Evolutionary conservation across 192 early-diverging fungal genomes (phyloP).

Genomic region (Umbelopsis ramanniana): DNA sequence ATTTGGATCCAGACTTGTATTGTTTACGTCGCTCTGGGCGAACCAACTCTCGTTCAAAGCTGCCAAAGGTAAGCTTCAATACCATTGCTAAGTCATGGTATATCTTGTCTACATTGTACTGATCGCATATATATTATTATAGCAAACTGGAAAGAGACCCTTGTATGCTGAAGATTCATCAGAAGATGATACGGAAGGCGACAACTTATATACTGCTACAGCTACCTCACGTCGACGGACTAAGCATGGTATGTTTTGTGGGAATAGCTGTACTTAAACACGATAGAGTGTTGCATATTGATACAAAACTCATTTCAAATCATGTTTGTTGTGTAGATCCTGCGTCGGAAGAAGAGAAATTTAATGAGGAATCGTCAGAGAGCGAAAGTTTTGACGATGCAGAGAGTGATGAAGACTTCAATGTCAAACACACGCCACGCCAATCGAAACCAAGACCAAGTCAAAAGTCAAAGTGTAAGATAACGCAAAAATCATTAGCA

Average conservation of each 20-base stretch:
- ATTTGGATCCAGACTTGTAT: conserved; percentile 65
- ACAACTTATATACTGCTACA: not conserved
- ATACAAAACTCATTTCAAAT: not conserved
- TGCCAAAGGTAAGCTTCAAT: conserved; percentile 34
- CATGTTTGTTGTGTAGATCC: not conserved
- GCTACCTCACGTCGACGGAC: not conserved
- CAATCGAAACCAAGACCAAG: not conserved
- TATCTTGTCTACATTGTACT: not conserved
- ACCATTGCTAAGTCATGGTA: not conserved
- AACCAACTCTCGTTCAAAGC: conserved; percentile 41
- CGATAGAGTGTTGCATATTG: too few relatives aligned
- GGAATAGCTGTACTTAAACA: too few relatives aligned
- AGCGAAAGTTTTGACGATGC: not conserved
- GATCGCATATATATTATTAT: not conserved
- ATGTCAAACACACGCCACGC: not conserved
- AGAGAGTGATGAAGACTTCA: conserved; percentile 3
- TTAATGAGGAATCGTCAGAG: not conserved
- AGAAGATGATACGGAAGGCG: not conserved
- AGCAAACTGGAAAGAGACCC: not conserved
- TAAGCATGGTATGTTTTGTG: not conserved
- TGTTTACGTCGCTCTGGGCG: conserved; percentile 66
- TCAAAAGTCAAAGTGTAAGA: not conserved
- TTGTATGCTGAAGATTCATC: conserved; percentile 14
- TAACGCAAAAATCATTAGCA: not conserved
- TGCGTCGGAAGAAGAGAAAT: not conserved